Evolutionary conservation across 225 moss, liverwort and hornwort genomes (phyloP).

Genomic region (Sphagnum tenellum): DNA sequence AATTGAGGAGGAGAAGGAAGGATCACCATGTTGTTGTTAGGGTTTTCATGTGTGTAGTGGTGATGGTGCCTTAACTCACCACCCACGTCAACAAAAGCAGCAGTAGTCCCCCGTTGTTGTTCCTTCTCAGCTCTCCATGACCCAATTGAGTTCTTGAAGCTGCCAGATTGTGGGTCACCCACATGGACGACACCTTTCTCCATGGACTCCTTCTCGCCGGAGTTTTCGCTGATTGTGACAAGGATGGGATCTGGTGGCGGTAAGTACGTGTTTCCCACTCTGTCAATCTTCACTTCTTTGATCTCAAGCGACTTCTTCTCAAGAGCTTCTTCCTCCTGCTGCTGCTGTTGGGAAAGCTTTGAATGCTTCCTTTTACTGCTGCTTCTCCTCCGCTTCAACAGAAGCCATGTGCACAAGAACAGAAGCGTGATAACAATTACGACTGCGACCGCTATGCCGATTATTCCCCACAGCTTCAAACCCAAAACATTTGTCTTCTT

Average conservation of each 20-base stretch:
- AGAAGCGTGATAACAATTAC: constrained; percentile 60
- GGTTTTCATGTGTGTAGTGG: constrained; percentile 17
- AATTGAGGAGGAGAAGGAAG: too few species aligned
- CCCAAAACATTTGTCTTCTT: constrained; percentile 71
- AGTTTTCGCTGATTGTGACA: constrained; percentile 73
- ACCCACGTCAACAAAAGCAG: neutral
- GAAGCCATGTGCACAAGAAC: constrained; percentile 36
- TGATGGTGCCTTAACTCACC: too few species aligned
- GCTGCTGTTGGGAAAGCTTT: constrained; percentile 23
- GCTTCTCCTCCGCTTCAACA: too few species aligned
- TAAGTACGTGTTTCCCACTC: constrained; percentile 73
- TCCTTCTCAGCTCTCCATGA: too few species aligned
- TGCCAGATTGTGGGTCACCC: constrained; percentile 22
- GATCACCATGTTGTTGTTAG: constrained; percentile 1
- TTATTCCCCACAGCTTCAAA: constrained; percentile 77
- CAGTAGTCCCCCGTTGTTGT: constrained; percentile 14
- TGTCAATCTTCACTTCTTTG: constrained; percentile 81
- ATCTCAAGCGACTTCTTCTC: constrained; percentile 12
- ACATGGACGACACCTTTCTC: constrained; percentile 83
- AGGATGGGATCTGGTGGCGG: constrained; percentile 76
- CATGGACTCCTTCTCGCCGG: constrained; percentile 62
- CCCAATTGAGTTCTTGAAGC: too few species aligned
- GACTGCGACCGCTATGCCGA: constrained; percentile 54
- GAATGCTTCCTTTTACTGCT: constrained; percentile 5
- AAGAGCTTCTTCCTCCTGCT: too few species aligned